Evolutionary conservation across 2,329 filamentous ascomycete species (phyloP), one percentile per base, ranked within the genome.

Genomic region (Leptoxyphium fumago): DNA sequence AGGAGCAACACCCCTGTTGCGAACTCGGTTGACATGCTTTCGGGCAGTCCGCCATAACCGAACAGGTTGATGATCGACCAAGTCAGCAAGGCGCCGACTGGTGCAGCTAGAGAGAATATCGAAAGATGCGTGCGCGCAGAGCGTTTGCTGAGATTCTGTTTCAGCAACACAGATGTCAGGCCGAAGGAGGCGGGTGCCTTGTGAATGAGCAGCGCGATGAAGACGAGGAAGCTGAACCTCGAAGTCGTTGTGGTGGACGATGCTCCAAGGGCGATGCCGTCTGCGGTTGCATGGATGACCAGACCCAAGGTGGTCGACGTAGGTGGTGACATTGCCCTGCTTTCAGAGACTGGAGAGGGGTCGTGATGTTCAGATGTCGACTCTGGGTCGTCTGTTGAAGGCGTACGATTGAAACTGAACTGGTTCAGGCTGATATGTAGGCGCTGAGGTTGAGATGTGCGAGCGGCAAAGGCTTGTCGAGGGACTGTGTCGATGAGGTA

Each of bases 201-300:
- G 64, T 98, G 91, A 5, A 96, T 77, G 84, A 98, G 93, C 53
- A 98, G 91, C 10, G 91, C 91, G 36, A 94, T 65, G 62, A 98
- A 98, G 34, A 98, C 86, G 54, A 98, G 84, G 47, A 96, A 78
- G 30, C 84, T 86, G 10, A 98, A 68, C 46, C 82, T 81, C 48
- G 77, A 77, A 10, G 62, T 61, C 1, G 62, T 82, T 1, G 86
- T 58, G 4, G 65, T 64, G 2, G 65, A 84, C 0, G 88, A 94
- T 18, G 91, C 91, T 17, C 91, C 91, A 65, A 98, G 80, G 2
- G 91, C 91, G 48, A 98, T 94, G 13, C 91, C 91, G 57, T 98
- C 91, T 2, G 91, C 89, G 2, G 84, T 84, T 0, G 91, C 86
- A 61, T 98, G 91, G 46, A 98, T 96, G 5, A 96, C 84, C n/a